A percentile compares a stretch with the other conserved stretches of the same genome.
phyloP scores from a whole-genome alignment of 1,284 basidiomycete species.

The Tausonia pullulans region DNA sequence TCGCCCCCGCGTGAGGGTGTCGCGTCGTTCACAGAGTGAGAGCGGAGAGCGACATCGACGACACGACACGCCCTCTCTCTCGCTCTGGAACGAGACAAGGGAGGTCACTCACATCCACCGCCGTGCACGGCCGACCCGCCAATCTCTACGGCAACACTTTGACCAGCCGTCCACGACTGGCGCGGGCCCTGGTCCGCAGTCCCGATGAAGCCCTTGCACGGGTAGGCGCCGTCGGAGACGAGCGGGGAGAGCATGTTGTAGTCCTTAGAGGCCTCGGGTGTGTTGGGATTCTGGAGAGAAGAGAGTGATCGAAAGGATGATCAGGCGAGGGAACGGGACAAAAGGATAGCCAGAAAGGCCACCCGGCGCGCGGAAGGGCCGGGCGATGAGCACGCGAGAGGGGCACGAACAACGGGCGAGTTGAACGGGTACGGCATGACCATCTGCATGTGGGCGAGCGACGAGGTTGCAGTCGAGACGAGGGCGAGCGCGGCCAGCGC shows the following conservation, averaged over 20 bases:
- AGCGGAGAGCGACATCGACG: too few relatives aligned
- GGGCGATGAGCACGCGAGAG: too few relatives aligned
- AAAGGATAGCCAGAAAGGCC: too few relatives aligned
- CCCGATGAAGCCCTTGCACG: constrained; percentile 13
- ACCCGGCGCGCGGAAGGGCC: too few relatives aligned
- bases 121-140: constrained; percentile 14
- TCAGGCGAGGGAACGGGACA: too few relatives aligned
- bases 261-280: constrained; percentile 14
- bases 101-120: constrained; percentile 13
- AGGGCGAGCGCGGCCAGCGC: constrained; percentile 18
- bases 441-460: constrained; percentile 5
- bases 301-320: too few relatives aligned
- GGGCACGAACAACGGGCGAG: not conserved
- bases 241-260: constrained; percentile 16
- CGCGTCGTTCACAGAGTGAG: too few relatives aligned
- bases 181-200: constrained; percentile 9
- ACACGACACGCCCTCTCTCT: not conserved
- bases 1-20: too few relatives aligned
- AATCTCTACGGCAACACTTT: constrained; percentile 2
- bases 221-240: constrained; percentile 10
- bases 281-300: not conserved
- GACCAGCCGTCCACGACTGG: constrained; percentile 4
- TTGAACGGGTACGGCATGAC: constrained; percentile 3
- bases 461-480: constrained; percentile 1
- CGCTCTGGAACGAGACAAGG: not conserved